These are phyloP conservation scores for Lactarius sp. DNA, from an alignment of 768 basidiomycete genomes.

Conservation along the genomic window DNA sequence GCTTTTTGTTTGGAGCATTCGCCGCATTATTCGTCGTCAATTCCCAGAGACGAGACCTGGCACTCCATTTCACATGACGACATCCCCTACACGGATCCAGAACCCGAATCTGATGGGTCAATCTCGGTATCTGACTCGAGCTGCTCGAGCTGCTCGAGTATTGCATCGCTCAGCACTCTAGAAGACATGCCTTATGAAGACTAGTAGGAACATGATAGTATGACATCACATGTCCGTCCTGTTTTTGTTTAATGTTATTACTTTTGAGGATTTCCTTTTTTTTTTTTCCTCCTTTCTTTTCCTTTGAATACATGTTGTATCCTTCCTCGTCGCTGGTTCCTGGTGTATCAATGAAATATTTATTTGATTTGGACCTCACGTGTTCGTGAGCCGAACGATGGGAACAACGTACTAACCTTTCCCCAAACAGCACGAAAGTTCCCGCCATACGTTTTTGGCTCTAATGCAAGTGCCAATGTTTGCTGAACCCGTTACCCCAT, in stretches of 20 bases:
- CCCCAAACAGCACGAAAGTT: no score
- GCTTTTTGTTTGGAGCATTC: conserved; percentile 56
- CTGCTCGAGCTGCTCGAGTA: conserved; percentile 26
- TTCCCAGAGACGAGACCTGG: conserved; percentile 26
- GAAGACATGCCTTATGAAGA: conserved; percentile 11
- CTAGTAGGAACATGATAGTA: background rate
- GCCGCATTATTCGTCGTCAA: conserved; percentile 39
- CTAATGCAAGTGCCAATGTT: no score
- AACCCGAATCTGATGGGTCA: conserved; percentile 15
- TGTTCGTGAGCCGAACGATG: background rate
- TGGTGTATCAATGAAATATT: conserved; percentile 21
- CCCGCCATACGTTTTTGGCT: no score
- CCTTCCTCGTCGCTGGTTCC: background rate
- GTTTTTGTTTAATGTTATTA: conserved; percentile 16
- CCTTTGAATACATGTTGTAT: conserved; percentile 6
- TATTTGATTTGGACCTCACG: background rate
- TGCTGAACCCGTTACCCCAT: no score
- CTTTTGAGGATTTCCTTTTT: background rate
- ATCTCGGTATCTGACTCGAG: conserved; percentile 17
- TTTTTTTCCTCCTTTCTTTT: background rate
- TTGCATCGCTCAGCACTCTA: conserved; percentile 24
- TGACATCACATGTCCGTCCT: background rate
- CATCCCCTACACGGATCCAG: conserved; percentile 2
- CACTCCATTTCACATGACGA: conserved; percentile 24
- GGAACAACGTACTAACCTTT: no score